phyloP scores from a whole-genome alignment of 2,329 filamentous ascomycete genomes.

The Alternaria triticimaculans region DNA sequence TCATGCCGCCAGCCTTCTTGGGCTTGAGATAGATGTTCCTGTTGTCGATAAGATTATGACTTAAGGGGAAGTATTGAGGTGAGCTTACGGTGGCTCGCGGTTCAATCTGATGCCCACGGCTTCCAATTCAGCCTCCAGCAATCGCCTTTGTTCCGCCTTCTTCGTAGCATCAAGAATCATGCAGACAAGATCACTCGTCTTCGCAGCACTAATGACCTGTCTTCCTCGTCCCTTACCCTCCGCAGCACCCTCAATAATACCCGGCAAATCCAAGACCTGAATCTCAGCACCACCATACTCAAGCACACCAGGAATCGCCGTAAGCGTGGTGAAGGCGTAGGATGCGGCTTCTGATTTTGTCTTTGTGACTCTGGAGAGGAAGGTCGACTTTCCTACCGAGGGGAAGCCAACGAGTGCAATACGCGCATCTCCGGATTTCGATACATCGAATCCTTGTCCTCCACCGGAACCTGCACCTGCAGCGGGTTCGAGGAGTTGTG shows the following conservation, averaged over 20 bases:
- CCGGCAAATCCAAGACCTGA: constrained; percentile 94
- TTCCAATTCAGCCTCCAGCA: constrained; percentile 91
- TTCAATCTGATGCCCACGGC: constrained; percentile 95
- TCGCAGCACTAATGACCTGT: constrained; percentile 96
- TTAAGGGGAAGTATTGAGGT: too few species aligned
- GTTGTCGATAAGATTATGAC: not conserved
- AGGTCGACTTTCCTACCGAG: constrained; percentile 97
- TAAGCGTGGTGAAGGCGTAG: constrained; percentile 96
- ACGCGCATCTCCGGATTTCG: constrained; percentile 93
- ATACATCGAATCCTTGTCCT: constrained; percentile 85
- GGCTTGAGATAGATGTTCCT: constrained; percentile 97
- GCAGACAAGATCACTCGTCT: constrained; percentile 95
- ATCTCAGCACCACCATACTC: constrained; percentile 99
- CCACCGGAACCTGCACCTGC: constrained; percentile 78
- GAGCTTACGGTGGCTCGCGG: constrained; percentile 76
- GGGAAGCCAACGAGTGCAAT: constrained; percentile 99
- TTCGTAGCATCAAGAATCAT: constrained; percentile 99
- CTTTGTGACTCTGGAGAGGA: constrained; percentile 98
- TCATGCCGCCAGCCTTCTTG: constrained; percentile 97
- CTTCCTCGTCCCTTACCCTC: constrained; percentile 95
- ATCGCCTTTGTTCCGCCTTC: constrained; percentile 86
- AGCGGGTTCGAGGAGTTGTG: constrained; percentile 89
- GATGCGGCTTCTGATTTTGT: constrained; percentile 95
- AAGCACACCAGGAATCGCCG: constrained; percentile 94
- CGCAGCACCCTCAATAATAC: constrained; percentile 95